phyloP scores from a whole-genome alignment of 164 flowering plant genomes.

The Umbellularia californica region DNA sequence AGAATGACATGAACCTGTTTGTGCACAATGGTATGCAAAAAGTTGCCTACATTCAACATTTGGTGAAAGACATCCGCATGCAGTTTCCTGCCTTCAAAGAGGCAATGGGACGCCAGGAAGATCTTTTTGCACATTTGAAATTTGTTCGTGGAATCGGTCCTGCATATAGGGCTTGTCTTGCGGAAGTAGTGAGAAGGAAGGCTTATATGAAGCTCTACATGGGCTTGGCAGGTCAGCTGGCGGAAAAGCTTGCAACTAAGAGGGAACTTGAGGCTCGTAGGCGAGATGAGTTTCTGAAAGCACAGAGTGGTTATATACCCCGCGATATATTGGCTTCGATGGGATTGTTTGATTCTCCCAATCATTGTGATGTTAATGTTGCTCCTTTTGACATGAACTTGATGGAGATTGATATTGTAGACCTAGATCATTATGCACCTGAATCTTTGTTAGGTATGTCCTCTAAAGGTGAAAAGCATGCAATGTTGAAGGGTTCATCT shows the following conservation, averaged over 20 bases:
- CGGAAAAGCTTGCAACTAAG: slow-evolving; percentile 85
- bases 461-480: slow-evolving; percentile 50
- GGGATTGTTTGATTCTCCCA: slow-evolving; percentile 94
- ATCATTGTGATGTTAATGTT: slow-evolving; percentile 81
- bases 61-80: slow-evolving; percentile 70
- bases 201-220: slow-evolving; percentile 95
- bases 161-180: slow-evolving; percentile 90
- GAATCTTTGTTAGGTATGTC: slow-evolving; percentile 55
- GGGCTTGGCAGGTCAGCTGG: slow-evolving; percentile 99
- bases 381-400: slow-evolving; percentile 78
- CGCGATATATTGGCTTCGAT: slow-evolving; percentile 72
- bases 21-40: slow-evolving; percentile 87
- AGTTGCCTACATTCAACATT: slow-evolving; percentile 61
- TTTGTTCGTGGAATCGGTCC: slow-evolving; percentile 83
- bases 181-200: slow-evolving; percentile 91
- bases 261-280: slow-evolving; percentile 82
- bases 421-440: slow-evolving; percentile 87
- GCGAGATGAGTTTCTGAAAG: slow-evolving; percentile 79
- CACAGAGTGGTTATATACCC: slow-evolving; percentile 64
- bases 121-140: slow-evolving; percentile 60
- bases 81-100: slow-evolving; percentile 89
- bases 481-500: slow-evolving; percentile 46
- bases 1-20: slow-evolving; percentile 84
- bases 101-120: slow-evolving; percentile 81
- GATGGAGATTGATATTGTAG: slow-evolving; percentile 77